phyloP scores from a whole-genome alignment of 179 eudicot genomes.

The Silene coronaria region DNA sequence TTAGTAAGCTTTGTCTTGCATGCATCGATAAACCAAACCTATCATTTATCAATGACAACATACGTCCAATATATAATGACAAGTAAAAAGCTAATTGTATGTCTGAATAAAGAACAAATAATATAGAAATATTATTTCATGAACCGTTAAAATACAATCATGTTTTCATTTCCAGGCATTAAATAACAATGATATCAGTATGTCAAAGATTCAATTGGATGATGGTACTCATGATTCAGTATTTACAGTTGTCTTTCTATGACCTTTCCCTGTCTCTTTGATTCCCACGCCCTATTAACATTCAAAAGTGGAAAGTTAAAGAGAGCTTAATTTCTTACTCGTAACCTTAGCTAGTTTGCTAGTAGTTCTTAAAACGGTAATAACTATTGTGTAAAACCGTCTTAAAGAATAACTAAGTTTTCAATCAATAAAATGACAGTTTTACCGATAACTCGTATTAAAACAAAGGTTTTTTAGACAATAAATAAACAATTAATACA shows the following conservation, averaged over 20 bases:
- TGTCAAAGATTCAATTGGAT: conserved; percentile 29
- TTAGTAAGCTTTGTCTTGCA: background rate
- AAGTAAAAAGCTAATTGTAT: conserved; percentile 15
- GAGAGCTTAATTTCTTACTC: too few species aligned
- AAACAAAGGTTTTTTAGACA: too few species aligned
- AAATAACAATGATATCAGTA: conserved; percentile 8
- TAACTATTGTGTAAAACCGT: too few species aligned
- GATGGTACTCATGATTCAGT: conserved; percentile 13
- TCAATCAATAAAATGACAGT: too few species aligned
- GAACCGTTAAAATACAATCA: conserved; percentile 27
- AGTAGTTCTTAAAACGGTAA: too few species aligned
- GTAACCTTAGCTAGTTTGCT: too few species aligned
- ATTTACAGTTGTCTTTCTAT: conserved; percentile 25
- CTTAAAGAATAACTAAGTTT: too few species aligned
- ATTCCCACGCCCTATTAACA: conserved; percentile 23
- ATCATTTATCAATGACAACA: conserved; percentile 26
- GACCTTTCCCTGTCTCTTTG: conserved; percentile 25
- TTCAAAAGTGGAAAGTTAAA: background rate
- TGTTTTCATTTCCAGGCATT: conserved; percentile 21
- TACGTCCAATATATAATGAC: conserved; percentile 24
- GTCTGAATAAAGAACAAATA: conserved; percentile 13
- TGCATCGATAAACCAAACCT: conserved; percentile 2
- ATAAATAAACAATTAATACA: too few species aligned
- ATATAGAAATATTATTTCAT: background rate
- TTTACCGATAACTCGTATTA: too few species aligned